Base-by-base conservation (phyloP, 352 stramenopile species). In the Globisporangium abappressorium region DNA sequence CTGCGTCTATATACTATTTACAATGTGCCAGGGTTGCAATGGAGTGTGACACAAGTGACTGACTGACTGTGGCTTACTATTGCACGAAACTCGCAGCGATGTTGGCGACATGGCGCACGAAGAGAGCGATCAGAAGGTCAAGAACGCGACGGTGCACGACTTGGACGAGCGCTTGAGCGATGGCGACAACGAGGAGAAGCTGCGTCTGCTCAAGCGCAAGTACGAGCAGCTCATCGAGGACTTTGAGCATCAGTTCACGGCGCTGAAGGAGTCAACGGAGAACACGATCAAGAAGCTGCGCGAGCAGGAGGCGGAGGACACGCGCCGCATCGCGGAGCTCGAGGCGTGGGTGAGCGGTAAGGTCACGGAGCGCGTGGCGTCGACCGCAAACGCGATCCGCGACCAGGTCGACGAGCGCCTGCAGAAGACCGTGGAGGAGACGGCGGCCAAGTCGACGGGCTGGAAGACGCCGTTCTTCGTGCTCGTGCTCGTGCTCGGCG, bases 381-480 rank as follows among this genome's bases (percentile, higher is more conserved):
- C 72, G 66, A 90, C 81, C 11, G 74, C 88, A 34, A 75, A 79
- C 43, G 74, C 82, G 61, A 89, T 93, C 43, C 80, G 77, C 43
- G 75, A 88, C 66, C 75, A 95, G 57, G 81, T 92, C 28, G 81
- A 90, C 6, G 75, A 89, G 53, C 85, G 85, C 46, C 72, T 95
- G 22, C 74, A 88, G 73, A 73, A 81, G 65, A 93, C 79, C 12
- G 82, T 95, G 34, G 75, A 93, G 65, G 79, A 87, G 70, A 90
- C 81, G 47, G 80, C 82, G n/a, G 79, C 83, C 68, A 88, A 91
- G 53, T 85, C 82, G 26, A 78, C 75, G 49, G 82, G 87, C 67
- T 95, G 87, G 87, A 93, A 94, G 76, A 88, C 76, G 24, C 87
- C 87, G 43, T 95, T 95, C 73, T 82, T 94, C 67, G 62, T 94